Conservation (phyloP, 805 yeast species). For the Zygosaccharomyces lentus region DNA sequence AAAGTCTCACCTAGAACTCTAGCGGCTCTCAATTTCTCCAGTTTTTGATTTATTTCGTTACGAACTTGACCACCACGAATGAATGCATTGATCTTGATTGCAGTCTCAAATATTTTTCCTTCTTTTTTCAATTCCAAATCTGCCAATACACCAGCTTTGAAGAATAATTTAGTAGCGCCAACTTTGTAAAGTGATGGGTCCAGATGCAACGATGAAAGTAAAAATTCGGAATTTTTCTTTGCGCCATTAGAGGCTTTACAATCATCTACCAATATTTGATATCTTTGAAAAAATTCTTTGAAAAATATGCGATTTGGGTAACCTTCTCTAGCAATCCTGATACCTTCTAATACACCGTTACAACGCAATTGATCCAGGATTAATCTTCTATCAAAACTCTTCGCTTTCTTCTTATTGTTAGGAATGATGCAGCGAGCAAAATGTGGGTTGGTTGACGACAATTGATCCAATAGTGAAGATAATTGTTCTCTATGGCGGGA, state of each 20-base stretch:
- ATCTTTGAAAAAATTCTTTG: slow-evolving; percentile 71
- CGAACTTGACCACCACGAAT: slow-evolving; percentile 65
- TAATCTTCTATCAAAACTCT: slow-evolving; percentile 63
- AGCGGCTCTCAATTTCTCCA: slow-evolving; percentile 67
- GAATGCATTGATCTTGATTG: slow-evolving; percentile 59
- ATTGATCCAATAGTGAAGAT: slow-evolving; percentile 60
- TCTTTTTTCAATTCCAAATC: slow-evolving; percentile 78
- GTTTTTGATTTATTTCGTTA: slow-evolving; percentile 39
- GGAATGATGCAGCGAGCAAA: slow-evolving; percentile 96
- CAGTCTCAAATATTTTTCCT: slow-evolving; percentile 47
- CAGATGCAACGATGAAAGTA: slow-evolving; percentile 59
- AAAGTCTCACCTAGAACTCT: slow-evolving; percentile 63
- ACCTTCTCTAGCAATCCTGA: slow-evolving; percentile 94
- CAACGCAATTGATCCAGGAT: slow-evolving; percentile 89
- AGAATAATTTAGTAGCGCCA: slow-evolving; percentile 90
- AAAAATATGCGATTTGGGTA: slow-evolving; percentile 90
- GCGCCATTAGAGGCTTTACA: slow-evolving; percentile 42
- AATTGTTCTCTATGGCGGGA: slow-evolving; percentile 87
- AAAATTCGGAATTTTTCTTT: slow-evolving; percentile 64
- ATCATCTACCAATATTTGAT: slow-evolving; percentile 59
- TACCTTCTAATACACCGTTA: slow-evolving; percentile 97
- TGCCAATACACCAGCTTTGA: slow-evolving; percentile 95
- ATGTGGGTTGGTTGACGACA: slow-evolving; percentile 84
- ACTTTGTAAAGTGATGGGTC: slow-evolving; percentile 80
- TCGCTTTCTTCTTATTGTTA: slow-evolving; percentile 67